Base-by-base conservation (phyloP, 176 grass and related monocot species). In the Carex cristatella region DNA sequence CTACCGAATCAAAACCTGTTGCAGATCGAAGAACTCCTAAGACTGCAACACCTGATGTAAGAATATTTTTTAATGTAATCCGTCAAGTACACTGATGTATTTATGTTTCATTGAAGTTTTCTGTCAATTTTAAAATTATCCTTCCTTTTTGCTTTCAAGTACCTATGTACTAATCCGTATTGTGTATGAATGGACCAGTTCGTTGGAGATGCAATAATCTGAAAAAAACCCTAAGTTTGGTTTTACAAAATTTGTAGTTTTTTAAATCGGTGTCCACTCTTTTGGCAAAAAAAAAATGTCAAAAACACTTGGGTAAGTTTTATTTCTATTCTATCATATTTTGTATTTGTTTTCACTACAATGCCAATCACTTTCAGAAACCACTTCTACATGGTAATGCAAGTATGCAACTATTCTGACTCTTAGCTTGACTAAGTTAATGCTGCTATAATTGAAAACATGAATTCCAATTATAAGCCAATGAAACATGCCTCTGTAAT, bases 21-120 rank as follows among this genome's bases (percentile, higher is more conserved):
- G 88, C 81, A 13, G 97, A 99, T 88, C 93, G 91, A 69, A 87
- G 91, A 61, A 84, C 92, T 44, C 87, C 97, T 31, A 94, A 95
- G 87, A 94, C 88, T 79, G 88, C 89, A 38, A 90, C 85, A 31
- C 88, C 90, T 51, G 97, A 96, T 79, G 96, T 99, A 92, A 93
- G 91, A 57, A 58, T 8, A 16, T 14, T 32, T 28, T 61, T 77
- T 64, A 7, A 53, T 71, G 7, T 49, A 28, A 55, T 18, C 40
- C 31, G 55, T 86, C 13, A 86, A 83, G 48, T 65, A 48, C 32
- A 30, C 18, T 82, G 38, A 23, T 82, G 11, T 28, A 65, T 69
- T 83, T 83, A 27, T 69, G 1, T 83, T 64, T 59, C 35, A 28
- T 31, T 66, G 3, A 59, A 82, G 11, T 82, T 82, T 2, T 63